Evolutionary conservation across 768 basidiomycete species (phyloP).

Genomic region (Neoboletus subvelutipes): DNA sequence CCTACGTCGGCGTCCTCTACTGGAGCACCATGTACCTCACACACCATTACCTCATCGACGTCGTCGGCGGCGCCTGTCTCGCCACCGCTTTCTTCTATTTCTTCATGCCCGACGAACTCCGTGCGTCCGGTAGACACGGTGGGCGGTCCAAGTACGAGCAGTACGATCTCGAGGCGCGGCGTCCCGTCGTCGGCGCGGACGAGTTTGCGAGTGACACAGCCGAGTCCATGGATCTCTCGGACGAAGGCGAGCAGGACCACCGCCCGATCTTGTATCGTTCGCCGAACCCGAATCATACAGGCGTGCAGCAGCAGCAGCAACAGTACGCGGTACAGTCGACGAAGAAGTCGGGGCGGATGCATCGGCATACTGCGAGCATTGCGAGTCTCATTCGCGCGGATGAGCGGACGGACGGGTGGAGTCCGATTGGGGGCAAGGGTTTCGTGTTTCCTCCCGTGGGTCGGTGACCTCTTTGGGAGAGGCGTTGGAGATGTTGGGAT

Average conservation of each 20-base stretch:
- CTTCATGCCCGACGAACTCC: conserved; percentile 80
- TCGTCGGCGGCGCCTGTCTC: conserved; percentile 90
- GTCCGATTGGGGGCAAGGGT: conserved; percentile 56
- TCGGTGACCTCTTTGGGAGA: conserved; percentile 13
- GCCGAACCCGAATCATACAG: conserved; percentile 40
- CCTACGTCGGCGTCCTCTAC: conserved; percentile 82
- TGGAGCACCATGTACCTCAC: conserved; percentile 99
- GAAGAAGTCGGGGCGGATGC: conserved; percentile 41
- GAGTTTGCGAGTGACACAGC: conserved; percentile 36
- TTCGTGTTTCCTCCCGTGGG: conserved; percentile 50
- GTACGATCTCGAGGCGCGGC: conserved; percentile 67
- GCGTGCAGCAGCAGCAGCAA: neutral
- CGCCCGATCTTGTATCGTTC: conserved; percentile 68
- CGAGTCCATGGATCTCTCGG: conserved; percentile 57
- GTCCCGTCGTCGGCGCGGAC: conserved; percentile 30
- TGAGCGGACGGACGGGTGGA: conserved; percentile 79
- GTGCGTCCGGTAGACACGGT: conserved; percentile 46
- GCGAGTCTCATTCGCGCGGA: conserved; percentile 78
- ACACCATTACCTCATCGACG: conserved; percentile 98
- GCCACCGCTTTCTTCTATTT: conserved; percentile 86
- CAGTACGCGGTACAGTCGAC: conserved; percentile 3
- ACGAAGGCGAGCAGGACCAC: conserved; percentile 60
- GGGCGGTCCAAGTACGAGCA: conserved; percentile 62
- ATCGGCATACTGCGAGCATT: conserved; percentile 82
- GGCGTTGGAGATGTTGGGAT: no score